A percentile compares a stretch with the other conserved stretches of the same genome.
These are phyloP conservation scores for Tolypocladium cylindrosporum DNA, from an alignment of 2,329 filamentous ascomycete genomes.

Conservation along the genomic window DNA sequence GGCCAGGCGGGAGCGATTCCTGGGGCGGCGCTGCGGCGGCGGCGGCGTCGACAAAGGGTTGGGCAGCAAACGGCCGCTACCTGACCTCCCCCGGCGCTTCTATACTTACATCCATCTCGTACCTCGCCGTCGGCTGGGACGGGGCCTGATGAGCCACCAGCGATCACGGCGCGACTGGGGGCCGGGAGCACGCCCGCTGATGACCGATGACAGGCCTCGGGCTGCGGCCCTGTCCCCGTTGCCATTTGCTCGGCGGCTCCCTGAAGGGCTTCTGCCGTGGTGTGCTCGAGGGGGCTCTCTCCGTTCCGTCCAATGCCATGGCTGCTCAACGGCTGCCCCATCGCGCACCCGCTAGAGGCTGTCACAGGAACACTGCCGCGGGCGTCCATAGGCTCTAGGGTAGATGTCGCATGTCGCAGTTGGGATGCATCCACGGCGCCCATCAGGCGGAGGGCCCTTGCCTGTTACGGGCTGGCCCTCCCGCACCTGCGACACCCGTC, in stretches of 20 bases:
- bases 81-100: conserved; percentile 3
- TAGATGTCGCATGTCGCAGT: background rate
- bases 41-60: conserved; percentile 4
- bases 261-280: background rate
- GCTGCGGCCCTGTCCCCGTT: background rate
- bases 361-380: conserved; percentile 10
- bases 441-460: conserved; percentile 8
- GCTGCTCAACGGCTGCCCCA: background rate
- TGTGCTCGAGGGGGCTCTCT: background rate
- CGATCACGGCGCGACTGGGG: background rate
- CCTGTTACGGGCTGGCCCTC: conserved; percentile 7
- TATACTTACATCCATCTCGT: background rate
- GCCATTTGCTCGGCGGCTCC: background rate
- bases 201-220: background rate
- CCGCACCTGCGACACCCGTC: conserved; percentile 2
- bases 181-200: background rate
- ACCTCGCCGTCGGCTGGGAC: background rate
- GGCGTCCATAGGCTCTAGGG: conserved; percentile 6
- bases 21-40: background rate
- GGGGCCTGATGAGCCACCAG: background rate
- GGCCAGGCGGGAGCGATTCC: background rate
- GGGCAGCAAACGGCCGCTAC: conserved; percentile 9
- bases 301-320: background rate
- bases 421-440: conserved; percentile 4
- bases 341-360: conserved; percentile 1